Evolutionary conservation across 371 early-diverging fungal species (phyloP).

Genomic region (Chytridiales sp.): DNA sequence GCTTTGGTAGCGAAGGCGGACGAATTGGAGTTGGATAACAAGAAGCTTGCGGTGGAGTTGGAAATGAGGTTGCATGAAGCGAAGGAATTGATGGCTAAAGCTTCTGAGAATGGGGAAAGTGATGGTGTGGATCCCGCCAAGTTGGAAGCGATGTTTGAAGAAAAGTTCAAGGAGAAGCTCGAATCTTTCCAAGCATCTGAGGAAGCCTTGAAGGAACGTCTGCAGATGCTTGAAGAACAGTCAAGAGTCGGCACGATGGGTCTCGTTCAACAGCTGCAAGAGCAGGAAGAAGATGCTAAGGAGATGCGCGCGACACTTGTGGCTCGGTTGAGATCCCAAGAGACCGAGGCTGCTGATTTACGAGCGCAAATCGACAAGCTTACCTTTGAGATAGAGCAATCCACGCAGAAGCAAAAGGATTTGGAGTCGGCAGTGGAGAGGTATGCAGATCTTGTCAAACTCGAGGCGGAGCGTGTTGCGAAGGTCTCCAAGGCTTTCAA

Average conservation of each 20-base stretch:
- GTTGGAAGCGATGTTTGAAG: slow-evolving; percentile 9
- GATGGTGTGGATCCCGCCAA: background rate
- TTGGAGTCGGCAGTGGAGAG: background rate
- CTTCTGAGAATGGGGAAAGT: background rate
- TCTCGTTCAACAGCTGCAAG: slow-evolving; percentile 28
- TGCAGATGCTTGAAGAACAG: slow-evolving; percentile 22
- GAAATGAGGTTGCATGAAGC: background rate
- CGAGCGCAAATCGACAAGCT: slow-evolving; percentile 10
- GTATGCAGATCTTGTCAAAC: background rate
- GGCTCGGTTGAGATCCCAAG: slow-evolving; percentile 19
- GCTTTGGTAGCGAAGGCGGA: slow-evolving; percentile 1
- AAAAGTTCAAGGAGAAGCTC: background rate
- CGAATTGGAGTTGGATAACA: background rate
- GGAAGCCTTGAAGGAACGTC: slow-evolving; percentile 11
- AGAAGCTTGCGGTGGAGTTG: background rate
- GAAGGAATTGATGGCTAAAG: background rate
- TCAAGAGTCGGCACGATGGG: slow-evolving; percentile 1
- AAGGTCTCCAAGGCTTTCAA: slow-evolving; percentile 8
- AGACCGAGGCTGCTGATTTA: slow-evolving; percentile 21
- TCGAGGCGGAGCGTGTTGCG: background rate
- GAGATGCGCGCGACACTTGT: slow-evolving; percentile 31
- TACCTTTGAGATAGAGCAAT: background rate
- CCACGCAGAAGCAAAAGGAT: slow-evolving; percentile 3
- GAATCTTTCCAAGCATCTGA: slow-evolving; percentile 2
- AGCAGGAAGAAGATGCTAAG: slow-evolving; percentile 27